Conservation (phyloP, 129 eudicot genomes). For the carrot (Daucus carota) region DH1_v3.0 NC_030382.2:57510001-57510500, state of each 20-base stretch:
- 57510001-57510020: too few species aligned
- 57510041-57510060: too few species aligned
- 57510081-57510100: not conserved
- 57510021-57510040: too few species aligned
- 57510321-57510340: conserved; percentile 80
- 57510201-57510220: conserved; percentile 60
- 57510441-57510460: too few species aligned
- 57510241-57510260: conserved; percentile 82
- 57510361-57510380: not conserved
- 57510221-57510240: conserved; percentile 98
- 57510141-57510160: not conserved
- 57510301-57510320: conserved; percentile 83
- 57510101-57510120: too few species aligned
- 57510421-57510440: too few species aligned
- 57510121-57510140: not conserved
- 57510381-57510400: too few species aligned
- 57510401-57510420: too few species aligned
- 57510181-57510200: not conserved
- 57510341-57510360: conserved; percentile 75
- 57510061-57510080: too few species aligned
- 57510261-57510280: conserved; percentile 92
- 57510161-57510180: not conserved
- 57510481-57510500: too few species aligned
- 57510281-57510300: conserved; percentile 98
- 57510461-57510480: not conserved